Percentiles rank a stretch among this genome's conserved stretches.
Evolutionary conservation across 2,329 filamentous ascomycete genomes (phyloP).

Genomic region (Sordariomycetes sp.): DNA sequence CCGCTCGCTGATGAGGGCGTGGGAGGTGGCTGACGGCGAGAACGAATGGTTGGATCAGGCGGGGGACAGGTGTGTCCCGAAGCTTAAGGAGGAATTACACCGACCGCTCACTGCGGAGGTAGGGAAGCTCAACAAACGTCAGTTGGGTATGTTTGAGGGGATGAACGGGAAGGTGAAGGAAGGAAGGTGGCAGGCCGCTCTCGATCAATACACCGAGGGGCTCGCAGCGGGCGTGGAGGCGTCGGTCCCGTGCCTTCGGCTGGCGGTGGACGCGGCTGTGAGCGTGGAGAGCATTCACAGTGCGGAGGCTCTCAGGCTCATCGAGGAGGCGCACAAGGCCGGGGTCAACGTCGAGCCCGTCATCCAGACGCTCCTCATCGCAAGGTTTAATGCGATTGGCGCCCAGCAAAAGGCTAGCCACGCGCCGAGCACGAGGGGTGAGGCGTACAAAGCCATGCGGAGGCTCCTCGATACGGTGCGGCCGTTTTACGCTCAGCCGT

Average conservation of each 20-base stretch:
- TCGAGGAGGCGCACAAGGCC: not conserved
- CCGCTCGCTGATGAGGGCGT: not conserved
- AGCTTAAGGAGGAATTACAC: not conserved
- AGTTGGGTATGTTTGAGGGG: not conserved
- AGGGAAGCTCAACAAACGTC: not conserved
- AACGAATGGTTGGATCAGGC: not conserved
- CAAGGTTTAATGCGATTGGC: not conserved
- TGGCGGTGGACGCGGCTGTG: constrained; percentile 2
- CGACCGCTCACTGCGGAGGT: not conserved
- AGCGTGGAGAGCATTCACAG: constrained; percentile 1
- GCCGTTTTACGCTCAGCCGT: not conserved
- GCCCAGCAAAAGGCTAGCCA: not conserved
- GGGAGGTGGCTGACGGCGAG: not conserved
- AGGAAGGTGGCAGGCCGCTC: not conserved
- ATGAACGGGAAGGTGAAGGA: not conserved
- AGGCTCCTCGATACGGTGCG: not conserved
- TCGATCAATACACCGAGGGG: not conserved
- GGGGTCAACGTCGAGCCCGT: not conserved
- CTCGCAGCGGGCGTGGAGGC: not conserved
- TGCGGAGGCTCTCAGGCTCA: not conserved
- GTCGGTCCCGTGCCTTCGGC: not conserved
- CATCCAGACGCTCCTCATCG: not conserved
- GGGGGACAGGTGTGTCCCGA: not conserved
- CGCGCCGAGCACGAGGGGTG: not conserved
- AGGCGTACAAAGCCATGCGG: not conserved